A percentile compares a stretch with the other conserved stretches of the same genome.
phyloP scores from a whole-genome alignment of 345 rosid species.

The Viola odorata region DNA sequence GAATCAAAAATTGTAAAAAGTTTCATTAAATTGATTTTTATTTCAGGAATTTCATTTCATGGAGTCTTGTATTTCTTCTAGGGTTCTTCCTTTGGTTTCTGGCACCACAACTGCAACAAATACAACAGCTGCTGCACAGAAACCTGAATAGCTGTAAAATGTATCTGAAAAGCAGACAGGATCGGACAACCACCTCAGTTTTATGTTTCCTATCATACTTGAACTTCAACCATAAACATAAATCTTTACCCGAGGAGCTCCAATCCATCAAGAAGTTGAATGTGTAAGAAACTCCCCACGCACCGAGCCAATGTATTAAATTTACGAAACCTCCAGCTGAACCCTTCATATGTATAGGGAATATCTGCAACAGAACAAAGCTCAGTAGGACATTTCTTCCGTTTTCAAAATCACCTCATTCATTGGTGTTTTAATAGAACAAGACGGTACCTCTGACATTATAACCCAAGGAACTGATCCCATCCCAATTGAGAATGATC shows the following conservation, averaged over 20 bases:
- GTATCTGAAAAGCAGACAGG: background rate
- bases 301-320: slow-evolving; percentile 12
- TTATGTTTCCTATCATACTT: background rate
- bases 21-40: too few species aligned
- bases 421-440: background rate
- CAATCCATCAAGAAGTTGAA: slow-evolving; percentile 13
- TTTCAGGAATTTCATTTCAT: slow-evolving; percentile 29
- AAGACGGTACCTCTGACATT: slow-evolving; percentile 36
- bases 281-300: slow-evolving; percentile 12
- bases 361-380: slow-evolving; percentile 1
- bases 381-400: background rate
- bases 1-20: too few species aligned
- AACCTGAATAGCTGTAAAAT: background rate
- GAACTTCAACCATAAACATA: background rate
- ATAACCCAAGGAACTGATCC: slow-evolving; percentile 51
- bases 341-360: slow-evolving; percentile 11
- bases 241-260: slow-evolving; percentile 12
- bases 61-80: slow-evolving; percentile 71
- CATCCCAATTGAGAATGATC: slow-evolving; percentile 43
- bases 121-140: slow-evolving; percentile 24
- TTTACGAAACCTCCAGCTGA: slow-evolving; percentile 7
- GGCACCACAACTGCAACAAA: slow-evolving; percentile 73
- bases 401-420: background rate
- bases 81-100: slow-evolving; percentile 68
- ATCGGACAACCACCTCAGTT: background rate